Base-by-base conservation (phyloP, 805 yeast genomes). In the Saccharomycopsis fibuligera region DNA sequence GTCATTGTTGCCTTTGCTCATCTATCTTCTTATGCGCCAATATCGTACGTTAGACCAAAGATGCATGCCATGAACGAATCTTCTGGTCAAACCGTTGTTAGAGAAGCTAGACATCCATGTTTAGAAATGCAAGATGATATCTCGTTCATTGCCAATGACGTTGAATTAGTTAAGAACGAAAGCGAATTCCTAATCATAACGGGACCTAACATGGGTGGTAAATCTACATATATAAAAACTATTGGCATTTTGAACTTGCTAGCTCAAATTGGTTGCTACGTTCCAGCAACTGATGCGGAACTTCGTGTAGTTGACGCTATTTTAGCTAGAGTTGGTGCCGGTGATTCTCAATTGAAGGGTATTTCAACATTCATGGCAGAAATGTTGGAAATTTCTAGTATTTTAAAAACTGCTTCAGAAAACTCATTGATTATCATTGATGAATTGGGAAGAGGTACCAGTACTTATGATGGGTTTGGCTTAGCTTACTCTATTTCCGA, bases 131-230 rank as follows among this genome's bases (percentile, higher is more conserved):
- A 89, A 62, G 96, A 90, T 54, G 96, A 87, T 54, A 70, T 90
- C 46, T 74, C 78, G n/a, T 93, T 93, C 60, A 91, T 93, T 53
- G 79, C 97, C 2, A 93, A 93, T 63, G 97, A 93, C 62, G 85
- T 89, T n/a, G 64, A 69, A 9, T 68, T 93, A 48, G 68, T 72
- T 12, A 77, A 78, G 42, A 75, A 70, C 14, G 62, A 65, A 3
- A 69, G 78, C 12, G 89, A 86, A 50, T 91, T 93, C 58, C 71
- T 79, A 5, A 84, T 93, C 19, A 87, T 93, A 23, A 90, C 97
- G 0, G 97, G 97, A 30, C 97, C 97, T 33, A 90, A 90, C 62
- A 90, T 90, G 97, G 97, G 97, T 54, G 97, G 97, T 61, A 90
- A 90, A 63, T 88, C 96, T 0, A 90, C 97, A 0, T 90, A 86